Percentiles rank a stretch among this genome's conserved stretches.
These are phyloP conservation scores for Termitomyces heimii DNA, from an alignment of 768 basidiomycete genomes.

Conservation along the genomic window DNA sequence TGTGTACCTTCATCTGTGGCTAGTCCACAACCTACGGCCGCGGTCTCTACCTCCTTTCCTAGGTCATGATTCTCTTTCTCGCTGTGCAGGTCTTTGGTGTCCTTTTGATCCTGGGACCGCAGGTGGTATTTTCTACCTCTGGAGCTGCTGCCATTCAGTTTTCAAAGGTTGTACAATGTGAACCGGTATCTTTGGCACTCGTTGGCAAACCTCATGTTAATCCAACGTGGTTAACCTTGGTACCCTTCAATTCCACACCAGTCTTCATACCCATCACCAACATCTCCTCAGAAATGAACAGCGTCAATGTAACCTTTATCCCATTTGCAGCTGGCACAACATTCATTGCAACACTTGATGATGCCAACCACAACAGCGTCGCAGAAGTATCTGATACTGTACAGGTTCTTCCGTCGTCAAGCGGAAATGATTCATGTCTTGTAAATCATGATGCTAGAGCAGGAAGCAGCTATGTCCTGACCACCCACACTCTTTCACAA, in stretches of 20 bases:
- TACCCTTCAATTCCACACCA: conserved; percentile 49
- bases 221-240: conserved; percentile 41
- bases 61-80: conserved; percentile 18
- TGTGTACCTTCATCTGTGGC: conserved; percentile 25
- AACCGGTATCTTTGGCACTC: conserved; percentile 40
- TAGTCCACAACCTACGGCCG: conserved; percentile 26
- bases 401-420: conserved; percentile 33
- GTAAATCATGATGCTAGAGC: conserved; percentile 7
- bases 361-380: conserved; percentile 31
- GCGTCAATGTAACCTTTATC: conserved; percentile 42
- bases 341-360: conserved; percentile 53
- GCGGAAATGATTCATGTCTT: conserved; percentile 36
- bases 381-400: conserved; percentile 44
- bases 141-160: conserved; percentile 29
- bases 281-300: conserved; percentile 28
- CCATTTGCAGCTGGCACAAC: conserved; percentile 42
- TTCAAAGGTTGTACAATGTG: conserved; percentile 48
- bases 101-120: conserved; percentile 30
- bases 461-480: conserved; percentile 25
- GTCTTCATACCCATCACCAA: conserved; percentile 40
- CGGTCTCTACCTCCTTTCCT: conserved; percentile 15
- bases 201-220: conserved; percentile 28
- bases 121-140: conserved; percentile 33
- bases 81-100: conserved; percentile 24
- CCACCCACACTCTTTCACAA: conserved; percentile 29